Base-by-base conservation (phyloP, 805 yeast genomes). In the Cyberlindnera americana region DNA sequence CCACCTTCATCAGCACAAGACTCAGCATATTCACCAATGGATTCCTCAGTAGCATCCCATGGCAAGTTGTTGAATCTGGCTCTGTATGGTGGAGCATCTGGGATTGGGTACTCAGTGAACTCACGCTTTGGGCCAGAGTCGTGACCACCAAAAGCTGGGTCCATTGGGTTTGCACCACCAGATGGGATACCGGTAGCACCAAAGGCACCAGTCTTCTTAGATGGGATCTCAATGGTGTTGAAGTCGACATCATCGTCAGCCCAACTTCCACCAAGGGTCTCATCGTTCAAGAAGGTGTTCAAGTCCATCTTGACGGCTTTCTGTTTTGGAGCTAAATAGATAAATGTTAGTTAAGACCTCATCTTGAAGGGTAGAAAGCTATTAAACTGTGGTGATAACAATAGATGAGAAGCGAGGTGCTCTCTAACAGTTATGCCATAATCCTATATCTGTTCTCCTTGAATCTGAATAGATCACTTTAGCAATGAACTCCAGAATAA, bases 31-130 rank as follows among this genome's bases (percentile, higher is more conserved):
- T 73, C 75, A 37, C 62, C 67, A 43, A 84, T 69, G 38, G 70
- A 75, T 26, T 70, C 78, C 62, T 91, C 97, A 33, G 70, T 63
- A 32, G 77, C 75, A 43, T 84, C 90, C 81, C 85, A 83, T 44
- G 96, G 87, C 58, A 93, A 76, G 67, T 90, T 89, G 59, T 78
- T 77, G 50, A 91, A 73, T 61, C 87, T 78, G n/a, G 96, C 97
- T 56, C 85, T 83, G 73, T 65, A 93, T 39, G 99, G 99, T 15
- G 97, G 89, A 37, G 67, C 73, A 54, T 88, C 91, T 33, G 99
- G 99, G 45, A 93, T 73, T 30, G 96, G 95, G 52, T 67, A 83
- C 59, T 83, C 90, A 26, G 69, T 72, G 64, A 86, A 75, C 47
- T 75, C 77, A 49, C 67, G 66, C 49, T 68, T 54, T 37, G 63